A percentile compares a stretch with the other conserved stretches of the same genome.
Conservation (phyloP, 495 filamentous ascomycete genomes). For the Tetracladium marchalianum region DNA sequence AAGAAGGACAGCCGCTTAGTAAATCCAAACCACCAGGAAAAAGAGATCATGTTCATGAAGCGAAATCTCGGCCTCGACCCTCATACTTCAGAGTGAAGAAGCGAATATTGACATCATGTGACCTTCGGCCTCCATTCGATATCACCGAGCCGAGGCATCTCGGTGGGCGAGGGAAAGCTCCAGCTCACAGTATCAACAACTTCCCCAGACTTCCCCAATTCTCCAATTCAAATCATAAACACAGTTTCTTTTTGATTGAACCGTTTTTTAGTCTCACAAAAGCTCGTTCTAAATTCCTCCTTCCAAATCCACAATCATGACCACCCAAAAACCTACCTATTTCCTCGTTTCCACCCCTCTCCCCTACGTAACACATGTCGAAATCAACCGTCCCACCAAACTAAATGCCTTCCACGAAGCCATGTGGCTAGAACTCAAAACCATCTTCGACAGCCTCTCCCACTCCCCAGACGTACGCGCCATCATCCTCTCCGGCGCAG, state of each 20-base stretch:
- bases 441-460: slow-evolving; percentile 67
- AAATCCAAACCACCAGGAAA: too few species aligned
- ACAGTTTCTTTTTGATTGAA: too few species aligned
- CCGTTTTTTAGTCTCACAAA: too few species aligned
- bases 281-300: background rate
- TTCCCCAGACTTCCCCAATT: background rate
- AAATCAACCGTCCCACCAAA: slow-evolving; percentile 85
- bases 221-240: background rate
- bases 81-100: too few species aligned
- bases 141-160: too few species aligned
- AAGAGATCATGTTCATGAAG: too few species aligned
- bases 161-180: too few species aligned
- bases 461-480: slow-evolving; percentile 60
- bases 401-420: slow-evolving; percentile 83
- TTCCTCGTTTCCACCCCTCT: slow-evolving; percentile 68
- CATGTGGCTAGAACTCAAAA: slow-evolving; percentile 81
- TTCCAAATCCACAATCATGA: background rate
- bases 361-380: slow-evolving; percentile 76
- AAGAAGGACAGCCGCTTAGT: too few species aligned
- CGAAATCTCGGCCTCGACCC: background rate
- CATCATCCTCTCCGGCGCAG: slow-evolving; percentile 75
- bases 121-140: too few species aligned
- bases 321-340: slow-evolving; percentile 42
- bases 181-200: background rate
- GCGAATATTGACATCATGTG: too few species aligned